Evolutionary conservation across 192 early-diverging fungal genomes (phyloP), one percentile per base, ranked within the genome.

Genomic region (Coemansia sp.): DNA sequence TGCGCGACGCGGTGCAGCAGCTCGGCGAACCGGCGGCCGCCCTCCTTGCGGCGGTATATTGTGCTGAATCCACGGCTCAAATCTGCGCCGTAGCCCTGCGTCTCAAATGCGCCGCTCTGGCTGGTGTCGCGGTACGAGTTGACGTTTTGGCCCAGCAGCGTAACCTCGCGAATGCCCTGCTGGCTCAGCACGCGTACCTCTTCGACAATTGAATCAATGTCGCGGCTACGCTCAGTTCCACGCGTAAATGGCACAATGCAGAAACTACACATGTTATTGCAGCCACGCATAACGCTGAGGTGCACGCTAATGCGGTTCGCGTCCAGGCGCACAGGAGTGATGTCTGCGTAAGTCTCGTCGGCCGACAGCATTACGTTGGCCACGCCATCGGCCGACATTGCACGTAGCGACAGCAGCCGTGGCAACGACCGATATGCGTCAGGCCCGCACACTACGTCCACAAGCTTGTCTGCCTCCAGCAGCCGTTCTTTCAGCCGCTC

Each of bases 251-350:
- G 90, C 4, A 91, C 90, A 38, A 91, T 89, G 60, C 90, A 91
- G 67, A 88, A 91, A 41, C 84, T 84, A 55, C 90, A 91, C 90
- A 91, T 91, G 58, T 91, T 91, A 73, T 91, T 91, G 73, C 90
- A 91, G 55, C 90, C 90, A 24, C 90, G 78, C 90, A 91, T 91
- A 23, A 91, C 80, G 5, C 87, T 88, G 15, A 91, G 62, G 66
- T 88, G 88, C n/a, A 84, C 90, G 54, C 84, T 86, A 39, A 89
- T 84, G 64, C 79, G 83, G 59, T 86, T 82, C 17, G 73, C 66
- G 58, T 88, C 78, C 12, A 91, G 79, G 25, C 90, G 76, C 63
- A 89, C 82, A 0, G 90, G 90, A 52, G 88, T 88, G 35, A 91
- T 85, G 67, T 91, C 90, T 1, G 90, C 86, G 66, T 91, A 91